These are phyloP conservation scores for Suillus brevipes DNA, from an alignment of 768 basidiomycete genomes.

Conservation along the genomic window DNA sequence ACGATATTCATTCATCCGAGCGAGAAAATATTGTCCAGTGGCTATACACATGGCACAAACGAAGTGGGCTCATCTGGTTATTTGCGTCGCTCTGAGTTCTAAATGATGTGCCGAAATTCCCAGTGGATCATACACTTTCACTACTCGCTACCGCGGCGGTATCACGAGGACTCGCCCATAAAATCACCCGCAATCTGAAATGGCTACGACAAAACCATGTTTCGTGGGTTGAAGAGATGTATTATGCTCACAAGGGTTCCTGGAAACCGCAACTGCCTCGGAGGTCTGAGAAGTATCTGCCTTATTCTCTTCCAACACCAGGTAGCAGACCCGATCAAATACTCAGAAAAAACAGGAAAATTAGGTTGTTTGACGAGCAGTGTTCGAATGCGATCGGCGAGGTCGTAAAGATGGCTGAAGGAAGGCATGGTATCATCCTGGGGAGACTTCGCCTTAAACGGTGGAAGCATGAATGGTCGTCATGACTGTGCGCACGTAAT, in stretches of 20 bases:
- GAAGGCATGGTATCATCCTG: conserved; percentile 47
- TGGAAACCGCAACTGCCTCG: conserved; percentile 43
- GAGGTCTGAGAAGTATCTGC: conserved; percentile 22
- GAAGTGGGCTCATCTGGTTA: conserved; percentile 42
- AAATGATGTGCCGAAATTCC: neutral
- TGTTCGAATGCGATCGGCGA: conserved; percentile 53
- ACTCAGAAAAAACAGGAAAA: conserved; percentile 22
- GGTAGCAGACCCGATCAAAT: conserved; percentile 16
- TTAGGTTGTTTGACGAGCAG: conserved; percentile 34
- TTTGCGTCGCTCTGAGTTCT: conserved; percentile 8
- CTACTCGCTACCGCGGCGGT: conserved; percentile 62
- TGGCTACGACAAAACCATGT: conserved; percentile 31
- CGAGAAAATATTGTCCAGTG: conserved; percentile 39
- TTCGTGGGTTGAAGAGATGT: conserved; percentile 27
- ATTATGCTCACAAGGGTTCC: conserved; percentile 18
- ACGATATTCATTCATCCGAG: conserved; percentile 25
- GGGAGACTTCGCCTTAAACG: conserved; percentile 43
- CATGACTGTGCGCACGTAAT: neutral
- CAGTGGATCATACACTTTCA: conserved; percentile 70
- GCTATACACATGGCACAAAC: conserved; percentile 54
- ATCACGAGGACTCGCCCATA: conserved; percentile 63
- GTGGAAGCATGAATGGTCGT: conserved; percentile 20
- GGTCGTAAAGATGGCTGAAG: conserved; percentile 61
- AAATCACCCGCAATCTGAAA: conserved; percentile 52
- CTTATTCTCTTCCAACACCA: conserved; percentile 14